Evolutionary conservation across 1,284 basidiomycete species (phyloP).

Genomic region (Leccinum laetum): DNA sequence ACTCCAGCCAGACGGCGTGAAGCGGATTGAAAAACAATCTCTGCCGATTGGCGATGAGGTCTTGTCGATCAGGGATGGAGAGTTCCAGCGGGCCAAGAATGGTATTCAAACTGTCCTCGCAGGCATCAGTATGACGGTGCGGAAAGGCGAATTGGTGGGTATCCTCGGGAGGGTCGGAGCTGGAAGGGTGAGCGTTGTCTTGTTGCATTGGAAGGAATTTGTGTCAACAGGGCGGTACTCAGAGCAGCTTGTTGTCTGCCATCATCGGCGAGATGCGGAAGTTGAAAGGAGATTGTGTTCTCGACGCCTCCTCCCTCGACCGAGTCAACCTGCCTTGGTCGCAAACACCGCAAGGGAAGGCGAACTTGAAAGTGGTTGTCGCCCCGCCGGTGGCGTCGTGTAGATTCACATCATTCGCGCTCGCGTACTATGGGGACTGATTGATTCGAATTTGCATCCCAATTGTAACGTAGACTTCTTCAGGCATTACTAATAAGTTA

Average conservation of each 20-base stretch:
- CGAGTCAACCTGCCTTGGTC: too few relatives aligned
- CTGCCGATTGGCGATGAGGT: constrained; percentile 66
- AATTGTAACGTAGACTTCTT: too few relatives aligned
- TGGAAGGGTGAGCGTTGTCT: constrained; percentile 68
- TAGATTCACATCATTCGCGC: too few relatives aligned
- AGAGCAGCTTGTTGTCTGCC: constrained; percentile 74
- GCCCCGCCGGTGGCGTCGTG: too few relatives aligned
- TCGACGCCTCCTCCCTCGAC: constrained; percentile 13
- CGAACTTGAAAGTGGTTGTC: too few relatives aligned
- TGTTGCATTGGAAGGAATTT: neutral
- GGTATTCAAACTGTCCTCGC: constrained; percentile 66
- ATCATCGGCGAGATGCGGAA: constrained; percentile 90
- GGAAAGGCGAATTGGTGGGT: constrained; percentile 85
- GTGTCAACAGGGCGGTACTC: neutral
- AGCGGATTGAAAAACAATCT: constrained; percentile 43
- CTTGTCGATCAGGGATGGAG: constrained; percentile 69
- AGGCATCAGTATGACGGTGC: constrained; percentile 75
- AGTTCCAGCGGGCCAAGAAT: constrained; percentile 77
- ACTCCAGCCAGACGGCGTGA: constrained; percentile 75
- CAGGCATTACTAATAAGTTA: constrained; percentile 1
- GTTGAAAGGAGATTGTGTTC: constrained; percentile 58
- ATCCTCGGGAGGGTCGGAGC: constrained; percentile 91
- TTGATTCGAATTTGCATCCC: too few relatives aligned
- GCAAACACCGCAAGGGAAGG: too few relatives aligned
- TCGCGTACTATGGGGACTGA: too few relatives aligned